phyloP scores from a whole-genome alignment of 495 filamentous ascomycete species.

The Xylaria grammica region DNA sequence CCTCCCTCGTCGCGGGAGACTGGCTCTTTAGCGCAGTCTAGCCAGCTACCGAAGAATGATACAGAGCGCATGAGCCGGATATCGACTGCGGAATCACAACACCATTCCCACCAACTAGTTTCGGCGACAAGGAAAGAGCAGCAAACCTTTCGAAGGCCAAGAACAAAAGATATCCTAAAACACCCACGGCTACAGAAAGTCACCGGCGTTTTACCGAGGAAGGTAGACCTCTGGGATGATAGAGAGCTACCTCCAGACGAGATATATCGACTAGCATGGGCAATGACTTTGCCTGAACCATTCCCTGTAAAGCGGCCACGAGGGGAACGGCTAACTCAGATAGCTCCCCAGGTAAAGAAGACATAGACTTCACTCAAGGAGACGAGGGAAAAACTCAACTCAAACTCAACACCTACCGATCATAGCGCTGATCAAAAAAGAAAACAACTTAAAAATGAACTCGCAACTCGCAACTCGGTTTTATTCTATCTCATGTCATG shows the following conservation, averaged over 20 bases:
- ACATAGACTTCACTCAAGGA: background rate
- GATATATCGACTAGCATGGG: constrained; percentile 7
- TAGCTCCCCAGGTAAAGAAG: background rate
- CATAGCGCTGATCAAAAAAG: background rate
- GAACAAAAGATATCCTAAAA: constrained; percentile 19
- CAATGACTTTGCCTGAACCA: constrained; percentile 11
- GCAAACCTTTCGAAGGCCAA: background rate
- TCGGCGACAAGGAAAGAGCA: background rate
- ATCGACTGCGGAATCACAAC: background rate
- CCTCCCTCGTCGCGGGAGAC: background rate
- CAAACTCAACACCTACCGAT: background rate
- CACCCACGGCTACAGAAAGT: constrained; percentile 30
- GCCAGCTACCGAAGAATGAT: background rate
- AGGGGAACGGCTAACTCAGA: background rate
- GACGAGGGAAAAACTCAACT: background rate
- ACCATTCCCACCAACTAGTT: background rate
- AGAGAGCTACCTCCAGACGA: constrained; percentile 2
- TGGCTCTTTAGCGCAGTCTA: background rate
- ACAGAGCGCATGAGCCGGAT: background rate
- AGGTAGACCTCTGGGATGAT: constrained; percentile 1
- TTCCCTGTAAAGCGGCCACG: constrained; percentile 5
- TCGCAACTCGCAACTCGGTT: background rate
- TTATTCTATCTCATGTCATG: constrained; percentile 9
- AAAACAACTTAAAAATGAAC: background rate
- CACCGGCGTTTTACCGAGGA: constrained; percentile 27